Base-by-base conservation (phyloP, 805 yeast species). In the Candida palmyrensis region DNA sequence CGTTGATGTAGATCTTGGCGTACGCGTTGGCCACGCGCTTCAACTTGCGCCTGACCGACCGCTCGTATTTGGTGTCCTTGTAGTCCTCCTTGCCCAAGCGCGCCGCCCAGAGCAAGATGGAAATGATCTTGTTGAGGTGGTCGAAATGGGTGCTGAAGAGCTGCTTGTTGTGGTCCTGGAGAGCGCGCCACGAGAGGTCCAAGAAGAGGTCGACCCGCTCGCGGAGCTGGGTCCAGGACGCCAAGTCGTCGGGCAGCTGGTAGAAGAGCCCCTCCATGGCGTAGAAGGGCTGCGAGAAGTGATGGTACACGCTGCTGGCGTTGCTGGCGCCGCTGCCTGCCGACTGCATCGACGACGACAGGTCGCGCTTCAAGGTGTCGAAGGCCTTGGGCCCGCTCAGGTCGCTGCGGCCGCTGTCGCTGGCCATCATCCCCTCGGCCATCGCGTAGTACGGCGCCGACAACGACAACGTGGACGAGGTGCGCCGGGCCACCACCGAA, bases 1-100 rank as follows among this genome's bases (percentile, higher is more conserved):
- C 82, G 47, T 78, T 78, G 36, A 81, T 73, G 37, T 78, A 76
- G 36, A 83, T 68, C 38, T 77, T 82, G 2, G 85, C 72, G 37
- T 77, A 67, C 1, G 80, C 62, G 6, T 68, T 57, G 0, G 78
- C 71, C 11, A 81, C 59, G 38, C 70, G 67, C 44, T 68, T 75
- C 42, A 82, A 52, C 24, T 74, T 56, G 34, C 63, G 62, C 36
- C 73, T 66, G 9, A 80, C 66, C 8, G 70, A 55, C 16, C 53
- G 55, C 33, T 74, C 73, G 36, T 66, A 62, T 21, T 68, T 67
- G 10, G 75, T 68, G 16, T 58, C 62, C 8, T 56, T 53, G 27
- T 77, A 62, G 39, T 77, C 79, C 20, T 66, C 65, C 35, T 68
- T 73, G 11, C 74, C 62, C 20, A 82, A 54, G 39, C 84, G 62